Conservation (phyloP, 345 rosid species). For the Gossypium longicalyx region DNA sequence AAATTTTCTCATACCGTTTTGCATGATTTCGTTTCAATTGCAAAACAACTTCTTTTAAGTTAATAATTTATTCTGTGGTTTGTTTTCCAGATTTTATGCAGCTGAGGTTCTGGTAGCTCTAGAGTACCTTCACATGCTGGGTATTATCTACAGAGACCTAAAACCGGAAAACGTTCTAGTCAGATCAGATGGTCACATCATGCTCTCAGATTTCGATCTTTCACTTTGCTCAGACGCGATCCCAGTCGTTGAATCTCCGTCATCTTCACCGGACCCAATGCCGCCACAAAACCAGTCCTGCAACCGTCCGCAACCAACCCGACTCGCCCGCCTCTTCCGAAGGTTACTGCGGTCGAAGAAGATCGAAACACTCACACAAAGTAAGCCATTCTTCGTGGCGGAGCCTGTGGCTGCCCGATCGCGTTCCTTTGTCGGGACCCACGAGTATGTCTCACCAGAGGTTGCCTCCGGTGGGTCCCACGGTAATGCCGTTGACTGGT, state of each 20-base stretch:
- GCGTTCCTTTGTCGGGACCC: constrained; percentile 90
- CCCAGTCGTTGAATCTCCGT: constrained; percentile 77
- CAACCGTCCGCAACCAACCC: constrained; percentile 29
- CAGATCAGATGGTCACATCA: constrained; percentile 95
- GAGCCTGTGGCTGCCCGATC: constrained; percentile 91
- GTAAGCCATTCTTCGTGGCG: constrained; percentile 73
- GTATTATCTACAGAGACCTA: constrained; percentile 88
- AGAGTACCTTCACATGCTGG: constrained; percentile 85
- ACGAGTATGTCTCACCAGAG: constrained; percentile 93
- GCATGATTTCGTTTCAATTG: neutral
- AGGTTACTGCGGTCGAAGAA: constrained; percentile 60
- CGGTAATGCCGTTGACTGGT: constrained; percentile 95
- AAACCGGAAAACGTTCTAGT: constrained; percentile 92
- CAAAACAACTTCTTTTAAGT: neutral
- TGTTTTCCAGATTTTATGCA: constrained; percentile 65
- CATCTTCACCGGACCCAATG: constrained; percentile 38
- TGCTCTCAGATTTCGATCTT: constrained; percentile 95
- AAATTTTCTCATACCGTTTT: neutral
- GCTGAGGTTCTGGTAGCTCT: constrained; percentile 89
- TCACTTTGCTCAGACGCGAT: constrained; percentile 72
- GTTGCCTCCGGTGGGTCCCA: constrained; percentile 90
- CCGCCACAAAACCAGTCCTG: constrained; percentile 16
- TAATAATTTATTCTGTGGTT: neutral
- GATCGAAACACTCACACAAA: constrained; percentile 43
- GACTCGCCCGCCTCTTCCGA: constrained; percentile 45